Evolutionary conservation across 192 early-diverging fungal genomes (phyloP).

Genomic region (Backusella macrospora): DNA sequence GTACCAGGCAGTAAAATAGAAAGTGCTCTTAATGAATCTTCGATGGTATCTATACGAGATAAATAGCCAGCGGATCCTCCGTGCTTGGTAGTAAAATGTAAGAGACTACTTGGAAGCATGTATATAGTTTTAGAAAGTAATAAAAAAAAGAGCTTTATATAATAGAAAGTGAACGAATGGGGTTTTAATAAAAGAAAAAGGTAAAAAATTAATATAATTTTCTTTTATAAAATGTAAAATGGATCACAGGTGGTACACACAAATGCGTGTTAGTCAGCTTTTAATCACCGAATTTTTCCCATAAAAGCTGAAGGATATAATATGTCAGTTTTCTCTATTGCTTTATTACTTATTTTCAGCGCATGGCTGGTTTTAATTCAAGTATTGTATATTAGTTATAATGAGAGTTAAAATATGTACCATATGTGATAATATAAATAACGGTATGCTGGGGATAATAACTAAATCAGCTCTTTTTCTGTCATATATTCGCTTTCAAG

Average conservation of each 20-base stretch:
- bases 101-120: conserved; percentile 15
- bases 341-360: no score
- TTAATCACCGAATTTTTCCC: conserved; percentile 2
- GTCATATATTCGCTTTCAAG: no score
- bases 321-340: no score
- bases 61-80: not conserved
- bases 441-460: no score
- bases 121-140: not conserved
- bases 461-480: no score
- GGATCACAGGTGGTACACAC: not conserved
- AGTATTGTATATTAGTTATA: no score
- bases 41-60: conserved; percentile 25
- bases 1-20: conserved; percentile 32
- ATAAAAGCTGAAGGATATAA: not conserved
- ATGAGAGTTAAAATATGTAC: no score
- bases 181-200: not conserved
- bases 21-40: conserved; percentile 22
- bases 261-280: conserved; percentile 12
- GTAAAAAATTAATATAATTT: not conserved
- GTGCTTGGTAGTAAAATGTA: conserved; percentile 11
- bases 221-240: not conserved
- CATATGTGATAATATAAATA: no score
- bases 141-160: not conserved
- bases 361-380: no score
- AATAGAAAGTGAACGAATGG: not conserved